These are phyloP conservation scores for Wickerhamiella siamensis DNA, from an alignment of 805 yeast genomes.

Conservation along the genomic window DNA sequence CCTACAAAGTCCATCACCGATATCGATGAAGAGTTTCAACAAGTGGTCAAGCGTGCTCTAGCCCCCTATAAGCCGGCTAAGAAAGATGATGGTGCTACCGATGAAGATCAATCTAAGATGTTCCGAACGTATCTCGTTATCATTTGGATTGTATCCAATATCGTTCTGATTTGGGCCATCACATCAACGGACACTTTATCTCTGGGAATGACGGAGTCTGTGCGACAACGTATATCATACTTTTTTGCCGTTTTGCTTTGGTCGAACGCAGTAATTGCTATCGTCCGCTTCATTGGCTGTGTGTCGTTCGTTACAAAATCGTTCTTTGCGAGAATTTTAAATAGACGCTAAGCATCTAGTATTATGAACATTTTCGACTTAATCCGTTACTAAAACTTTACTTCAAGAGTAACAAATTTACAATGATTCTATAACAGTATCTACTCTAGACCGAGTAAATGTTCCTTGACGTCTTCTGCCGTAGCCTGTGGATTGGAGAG, in stretches of 20 bases:
- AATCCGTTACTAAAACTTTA: no score
- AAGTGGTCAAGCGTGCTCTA: conserved; percentile 37
- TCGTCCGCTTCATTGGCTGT: conserved; percentile 43
- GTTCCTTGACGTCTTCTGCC: conserved; percentile 41
- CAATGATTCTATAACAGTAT: no score
- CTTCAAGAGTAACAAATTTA: background rate
- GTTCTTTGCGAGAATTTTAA: conserved; percentile 8
- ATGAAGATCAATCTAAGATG: conserved; percentile 27
- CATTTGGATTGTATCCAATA: conserved; percentile 29
- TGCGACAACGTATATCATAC: conserved; percentile 25
- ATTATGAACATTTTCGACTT: background rate
- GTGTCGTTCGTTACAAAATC: conserved; percentile 29
- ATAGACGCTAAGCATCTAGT: conserved; percentile 7
- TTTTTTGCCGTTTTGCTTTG: conserved; percentile 38
- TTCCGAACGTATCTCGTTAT: conserved; percentile 30
- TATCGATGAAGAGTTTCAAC: conserved; percentile 36
- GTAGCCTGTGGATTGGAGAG: conserved; percentile 50
- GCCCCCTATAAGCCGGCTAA: conserved; percentile 33
- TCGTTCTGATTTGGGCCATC: conserved; percentile 26
- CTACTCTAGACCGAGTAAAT: conserved; percentile 2
- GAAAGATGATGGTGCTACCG: conserved; percentile 12
- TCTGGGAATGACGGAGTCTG: conserved; percentile 27
- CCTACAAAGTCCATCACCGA: conserved; percentile 36
- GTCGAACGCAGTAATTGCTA: conserved; percentile 48
- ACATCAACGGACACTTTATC: conserved; percentile 25